Evolutionary conservation across 805 yeast genomes (phyloP), one percentile per base, ranked within the genome.

Genomic region (Candida silvicultrix): DNA sequence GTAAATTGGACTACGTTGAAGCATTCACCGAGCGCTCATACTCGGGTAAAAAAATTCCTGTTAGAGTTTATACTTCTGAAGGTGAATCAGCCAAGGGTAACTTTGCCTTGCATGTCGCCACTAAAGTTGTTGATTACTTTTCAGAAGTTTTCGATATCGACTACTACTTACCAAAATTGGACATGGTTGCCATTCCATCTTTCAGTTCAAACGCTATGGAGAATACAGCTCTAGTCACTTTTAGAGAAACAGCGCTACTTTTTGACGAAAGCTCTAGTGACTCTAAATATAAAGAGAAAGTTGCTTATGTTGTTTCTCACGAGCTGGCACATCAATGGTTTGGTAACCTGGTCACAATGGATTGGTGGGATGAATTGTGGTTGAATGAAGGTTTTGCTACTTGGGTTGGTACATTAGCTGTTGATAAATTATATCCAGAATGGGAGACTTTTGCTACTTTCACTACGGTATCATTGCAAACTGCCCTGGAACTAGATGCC

Each of bases 301-400:
- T 86, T 21, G 85, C 89, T 20, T 89, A 86, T 57, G 94, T 86
- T 39, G 88, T 86, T 41, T 85, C 84, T 68, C 95, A 86, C 68
- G 95, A 86, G 67, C 73, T 86, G 65, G 95, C 95, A 36, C 95
- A 86, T 64, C 95, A 86, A 71, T 86, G 95, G 95, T 86, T 86
- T 59, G 95, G 95, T 60, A 83, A 86, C 63, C 71, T 86, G 64
- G 95, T 86, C 50, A 86, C 95, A 45, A 86, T 86, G 95, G 89
- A 85, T 58, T 86, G 89, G 83, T 86, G 95, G 95, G 88, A 85
- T 65, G 92, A 87, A 51, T 74, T 86, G 54, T 86, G 94, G 92
- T 74, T 86, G 56, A 86, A 86, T 62, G 95, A 86, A 68, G 92
- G 94, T 29, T 87, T 85, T 57, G 95, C 95, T 38, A 86, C 95